Evolutionary conservation across 306 rosid species (phyloP), one percentile per base, ranked within the genome.

Genomic region (Inga leiocalycina): DNA sequence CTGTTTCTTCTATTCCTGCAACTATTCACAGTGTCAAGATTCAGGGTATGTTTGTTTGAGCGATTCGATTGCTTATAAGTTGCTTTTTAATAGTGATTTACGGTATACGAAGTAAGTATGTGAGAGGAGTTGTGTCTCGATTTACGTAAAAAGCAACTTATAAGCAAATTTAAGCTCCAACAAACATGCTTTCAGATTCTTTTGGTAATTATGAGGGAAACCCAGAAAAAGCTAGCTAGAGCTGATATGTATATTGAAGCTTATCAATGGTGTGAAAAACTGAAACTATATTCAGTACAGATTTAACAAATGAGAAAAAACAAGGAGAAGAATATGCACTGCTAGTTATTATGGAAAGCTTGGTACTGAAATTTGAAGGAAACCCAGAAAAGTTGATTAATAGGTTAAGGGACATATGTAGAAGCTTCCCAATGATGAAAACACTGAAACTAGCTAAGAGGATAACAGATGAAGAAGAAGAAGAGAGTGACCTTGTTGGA

Each of bases 1-100:
- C 76, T 45, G 37, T 15, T 72, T 72, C 76, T 72, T 72, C 76
- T 22, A 45, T 46, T 24, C 76, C 76, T 72, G 76, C 76, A 72
- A 45, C 76, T 57, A 71, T 43, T 24, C 7, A 71, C 12, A 72
- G 59, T 46, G 39, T 44, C 30, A 22, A 70, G 52, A 70, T 43
- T 43, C 15, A n/a, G n/a, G n/a, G n/a, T n/a, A n/a, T n/a, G n/a
- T n/a, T n/a, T n/a, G n/a, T n/a, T n/a, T n/a, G n/a, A n/a, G n/a
- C n/a, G n/a, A n/a, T n/a, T n/a, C n/a, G n/a, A n/a, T n/a, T n/a
- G n/a, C n/a, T n/a, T n/a, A n/a, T n/a, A n/a, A n/a, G n/a, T n/a
- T n/a, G n/a, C n/a, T n/a, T n/a, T n/a, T n/a, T n/a, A n/a, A n/a
- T n/a, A n/a, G n/a, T n/a, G n/a, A n/a, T n/a, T n/a, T n/a, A n/a